Evolutionary conservation across 2,329 filamentous ascomycete genomes (phyloP).

Genomic region (Cadophora gregata): DNA sequence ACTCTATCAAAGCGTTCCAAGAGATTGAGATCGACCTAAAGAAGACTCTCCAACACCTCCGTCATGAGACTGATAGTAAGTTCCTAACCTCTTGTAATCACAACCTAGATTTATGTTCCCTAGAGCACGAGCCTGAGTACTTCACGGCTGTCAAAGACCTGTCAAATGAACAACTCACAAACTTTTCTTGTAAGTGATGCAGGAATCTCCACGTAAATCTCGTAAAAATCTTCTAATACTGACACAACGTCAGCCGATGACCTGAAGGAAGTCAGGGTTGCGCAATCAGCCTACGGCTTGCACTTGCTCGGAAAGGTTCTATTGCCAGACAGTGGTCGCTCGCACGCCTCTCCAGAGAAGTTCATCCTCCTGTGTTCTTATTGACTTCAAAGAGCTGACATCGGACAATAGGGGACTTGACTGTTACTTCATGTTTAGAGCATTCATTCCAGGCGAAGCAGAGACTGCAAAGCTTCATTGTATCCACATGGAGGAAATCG

Average conservation of each 20-base stretch:
- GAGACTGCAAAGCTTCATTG: constrained; percentile 50
- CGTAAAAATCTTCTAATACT: constrained; percentile 8
- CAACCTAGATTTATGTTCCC: neutral
- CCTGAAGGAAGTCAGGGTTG: constrained; percentile 53
- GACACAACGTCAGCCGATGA: constrained; percentile 48
- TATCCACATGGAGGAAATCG: constrained; percentile 52
- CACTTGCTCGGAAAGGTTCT: constrained; percentile 55
- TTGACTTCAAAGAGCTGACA: neutral
- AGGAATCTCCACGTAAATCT: neutral
- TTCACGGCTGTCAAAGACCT: constrained; percentile 53
- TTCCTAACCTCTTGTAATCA: neutral
- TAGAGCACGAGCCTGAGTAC: constrained; percentile 61
- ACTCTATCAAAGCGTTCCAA: constrained; percentile 56
- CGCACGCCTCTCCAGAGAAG: constrained; percentile 27
- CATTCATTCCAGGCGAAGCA: constrained; percentile 52
- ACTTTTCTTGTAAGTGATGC: constrained; percentile 42
- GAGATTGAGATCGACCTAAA: constrained; percentile 58
- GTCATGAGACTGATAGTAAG: constrained; percentile 54
- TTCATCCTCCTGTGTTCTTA: neutral
- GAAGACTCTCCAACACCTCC: constrained; percentile 55
- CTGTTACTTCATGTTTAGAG: constrained; percentile 55
- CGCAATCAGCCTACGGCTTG: constrained; percentile 52
- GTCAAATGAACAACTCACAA: constrained; percentile 41
- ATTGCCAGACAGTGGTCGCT: constrained; percentile 46
- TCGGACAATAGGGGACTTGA: constrained; percentile 39